Base-by-base conservation (phyloP, 1,139 yeast genomes). In the Hansenula sp. region DNA sequence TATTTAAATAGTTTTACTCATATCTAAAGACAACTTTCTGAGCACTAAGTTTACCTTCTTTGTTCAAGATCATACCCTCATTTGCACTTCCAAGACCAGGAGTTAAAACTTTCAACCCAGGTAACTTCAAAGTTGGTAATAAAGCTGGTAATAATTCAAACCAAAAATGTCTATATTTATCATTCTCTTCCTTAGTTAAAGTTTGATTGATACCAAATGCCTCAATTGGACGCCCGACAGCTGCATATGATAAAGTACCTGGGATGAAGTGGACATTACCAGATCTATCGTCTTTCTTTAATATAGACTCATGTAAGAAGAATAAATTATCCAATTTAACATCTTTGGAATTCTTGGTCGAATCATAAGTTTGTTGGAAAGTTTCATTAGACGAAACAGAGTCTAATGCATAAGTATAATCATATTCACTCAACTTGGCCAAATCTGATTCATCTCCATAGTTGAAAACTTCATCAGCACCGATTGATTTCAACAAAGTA, bases 381-480 rank as follows among this genome's bases (percentile, higher is more conserved):
- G 83, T 71, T 13, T 58, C 62, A 1, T 45, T 43, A 11, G 40
- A 48, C 11, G 85, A 65, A 39, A 83, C 74, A 28, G 83, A 70
- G 59, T 85, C 91, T 12, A 74, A 67, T 5, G 72, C 87, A 52
- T 76, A 80, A 21, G 60, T 64, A 37, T 81, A 65, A 9, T 63
- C 60, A 27, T 71, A 76, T 3, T 65, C 60, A 8, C 71, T 71
- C n/a, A 58, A 57, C 28, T 59, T 50, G 48, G 64, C 69, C 49
- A 84, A 76, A 53, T 78, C 71, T 15, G 68, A 72, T 0, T 61
- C 48, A 49, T 79, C 84, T 42, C 71, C 74, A 61, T 84, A 84
- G 61, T 84, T 88, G 52, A 81, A 72, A 9, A 72, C 66, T 17
- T 64, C 63, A 53, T 79, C 84, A 21, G 88, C 89, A 49, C 91